Base-by-base conservation (phyloP, 805 yeast genomes). In the Priceomyces medius region DNA sequence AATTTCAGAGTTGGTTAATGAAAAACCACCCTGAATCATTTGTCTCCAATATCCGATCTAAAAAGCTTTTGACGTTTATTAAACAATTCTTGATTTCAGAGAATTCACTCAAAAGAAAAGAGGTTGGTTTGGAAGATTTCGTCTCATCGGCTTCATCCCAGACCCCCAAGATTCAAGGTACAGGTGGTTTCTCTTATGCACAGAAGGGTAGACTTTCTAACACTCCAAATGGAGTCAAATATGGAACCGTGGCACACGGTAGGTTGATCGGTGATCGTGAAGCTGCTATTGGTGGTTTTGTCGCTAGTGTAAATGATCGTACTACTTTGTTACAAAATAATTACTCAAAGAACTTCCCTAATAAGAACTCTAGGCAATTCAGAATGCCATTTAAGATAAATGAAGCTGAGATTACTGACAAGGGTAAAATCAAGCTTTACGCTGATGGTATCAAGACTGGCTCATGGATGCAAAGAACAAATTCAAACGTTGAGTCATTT, bases 171-270 rank as follows among this genome's bases (percentile, higher is more conserved):
- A 58, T 79, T 35, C 74, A 82, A 40, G 95, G 89, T 23, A 77
- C 85, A 6, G 95, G 85, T 20, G 96, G 96, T 5, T 71, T 87
- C 45, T 76, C 87, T 1, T 88, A 86, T 53, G 71, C 69, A 29
- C 74, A 84, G 46, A 75, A 73, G 43, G 95, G 95, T 5, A 76
- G 88, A 58, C 64, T 88, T 28, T 57, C 68, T 43, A 84, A 80
- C 58, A 71, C 85, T 3, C 93, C 95, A 17, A 79, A 82, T 53
- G 95, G 96, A 37, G 63, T 80, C 18, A 66, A 74, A 35, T 62
- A 72, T 42, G 76, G 74, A 20, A 66, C 66, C 40, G 70, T 83
- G 31, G 79, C 78, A 14, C 86, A 89, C 12, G 95, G 91, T 44
- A 79, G 96, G 69, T 64, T 79, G 35, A 66, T 77, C 34, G 68